phyloP scores from a whole-genome alignment of 148 eudicot species.

The Rhododendron kiyosumense region DNA sequence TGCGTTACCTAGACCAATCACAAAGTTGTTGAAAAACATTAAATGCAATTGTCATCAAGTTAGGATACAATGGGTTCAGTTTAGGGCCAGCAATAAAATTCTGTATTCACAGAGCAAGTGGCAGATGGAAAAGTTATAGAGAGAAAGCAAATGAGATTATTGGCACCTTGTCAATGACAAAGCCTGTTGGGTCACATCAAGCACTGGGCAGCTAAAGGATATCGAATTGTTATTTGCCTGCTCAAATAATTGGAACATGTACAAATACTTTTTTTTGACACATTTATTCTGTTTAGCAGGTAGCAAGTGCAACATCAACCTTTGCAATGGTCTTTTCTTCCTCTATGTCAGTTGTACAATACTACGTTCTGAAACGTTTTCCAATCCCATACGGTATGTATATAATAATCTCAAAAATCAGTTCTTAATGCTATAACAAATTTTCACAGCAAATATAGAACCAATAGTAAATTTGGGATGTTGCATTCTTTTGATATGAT shows the following conservation, averaged over 20 bases:
- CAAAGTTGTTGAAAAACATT: neutral
- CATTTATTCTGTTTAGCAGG: conserved; percentile 30
- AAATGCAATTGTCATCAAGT: neutral
- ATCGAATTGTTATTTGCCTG: neutral
- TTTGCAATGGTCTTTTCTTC: conserved; percentile 70
- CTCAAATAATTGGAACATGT: neutral
- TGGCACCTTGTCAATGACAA: neutral
- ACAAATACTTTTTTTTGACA: neutral
- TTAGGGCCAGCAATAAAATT: neutral
- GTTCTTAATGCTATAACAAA: neutral
- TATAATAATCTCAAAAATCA: neutral
- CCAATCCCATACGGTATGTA: conserved; percentile 61
- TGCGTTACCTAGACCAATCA: neutral
- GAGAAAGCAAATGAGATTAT: neutral
- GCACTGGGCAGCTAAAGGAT: neutral
- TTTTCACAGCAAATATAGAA: neutral
- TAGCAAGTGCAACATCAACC: conserved; percentile 66
- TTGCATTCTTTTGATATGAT: neutral
- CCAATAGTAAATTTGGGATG: neutral
- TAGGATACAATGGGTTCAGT: neutral
- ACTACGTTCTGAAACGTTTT: conserved; percentile 61
- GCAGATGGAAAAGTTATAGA: neutral
- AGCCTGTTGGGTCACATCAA: neutral
- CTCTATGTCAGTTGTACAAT: conserved; percentile 64
- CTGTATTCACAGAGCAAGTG: neutral